Evolutionary conservation across 108 stramenopile species (phyloP).

Genomic region (Phaeodactylum tricornutum): DNA sequence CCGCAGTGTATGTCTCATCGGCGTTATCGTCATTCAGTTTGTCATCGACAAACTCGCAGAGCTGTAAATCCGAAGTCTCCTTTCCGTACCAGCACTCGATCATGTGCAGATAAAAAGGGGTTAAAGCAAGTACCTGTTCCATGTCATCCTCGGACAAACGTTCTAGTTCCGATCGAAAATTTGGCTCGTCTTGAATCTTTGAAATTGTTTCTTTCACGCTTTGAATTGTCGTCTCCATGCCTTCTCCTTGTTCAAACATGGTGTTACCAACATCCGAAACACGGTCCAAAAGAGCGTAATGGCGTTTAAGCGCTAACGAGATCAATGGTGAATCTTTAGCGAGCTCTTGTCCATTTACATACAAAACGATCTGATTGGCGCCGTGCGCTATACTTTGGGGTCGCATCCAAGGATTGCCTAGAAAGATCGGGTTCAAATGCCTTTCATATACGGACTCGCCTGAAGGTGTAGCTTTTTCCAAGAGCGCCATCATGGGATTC

Average conservation of each 20-base stretch:
- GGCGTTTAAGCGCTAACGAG: slow-evolving; percentile 11
- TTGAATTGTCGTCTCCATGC: slow-evolving; percentile 11
- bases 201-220: slow-evolving; percentile 13
- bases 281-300: slow-evolving; percentile 15
- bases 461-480: slow-evolving; percentile 10
- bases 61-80: slow-evolving; percentile 15
- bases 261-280: slow-evolving; percentile 8
- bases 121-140: slow-evolving; percentile 2
- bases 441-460: background rate
- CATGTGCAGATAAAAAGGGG: slow-evolving; percentile 24
- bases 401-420: slow-evolving; percentile 42
- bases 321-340: slow-evolving; percentile 9
- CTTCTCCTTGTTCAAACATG: slow-evolving; percentile 13
- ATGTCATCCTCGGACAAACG: slow-evolving; percentile 7
- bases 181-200: background rate
- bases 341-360: slow-evolving; percentile 8
- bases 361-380: slow-evolving; percentile 15
- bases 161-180: background rate
- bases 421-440: slow-evolving; percentile 15
- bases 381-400: slow-evolving; percentile 24
- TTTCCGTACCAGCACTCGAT: slow-evolving; percentile 37
- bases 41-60: slow-evolving; percentile 8
- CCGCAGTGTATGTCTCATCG: slow-evolving; percentile 11
- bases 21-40: background rate
- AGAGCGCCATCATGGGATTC: slow-evolving; percentile 38